Evolutionary conservation across 2,329 filamentous ascomycete species (phyloP).

Genomic region (Aureobasidium sp.): DNA sequence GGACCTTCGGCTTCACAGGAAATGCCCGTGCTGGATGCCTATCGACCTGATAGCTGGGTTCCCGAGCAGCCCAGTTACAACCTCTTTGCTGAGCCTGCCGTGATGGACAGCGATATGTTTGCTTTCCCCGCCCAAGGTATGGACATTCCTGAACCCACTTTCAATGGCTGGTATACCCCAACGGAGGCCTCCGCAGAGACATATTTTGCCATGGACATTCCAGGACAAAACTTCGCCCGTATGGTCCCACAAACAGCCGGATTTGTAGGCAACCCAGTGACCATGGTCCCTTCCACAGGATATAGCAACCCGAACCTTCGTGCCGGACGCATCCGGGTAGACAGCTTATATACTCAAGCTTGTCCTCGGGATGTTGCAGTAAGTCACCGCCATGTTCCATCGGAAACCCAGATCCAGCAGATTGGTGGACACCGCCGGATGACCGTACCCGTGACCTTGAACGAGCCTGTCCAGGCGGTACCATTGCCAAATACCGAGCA

Average conservation of each 20-base stretch:
- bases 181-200: not conserved
- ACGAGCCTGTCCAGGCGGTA: not conserved
- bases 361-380: constrained; percentile 4
- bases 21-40: not conserved
- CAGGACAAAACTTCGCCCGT: not conserved
- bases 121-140: constrained; percentile 1
- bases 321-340: not conserved
- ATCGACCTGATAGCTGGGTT: not conserved
- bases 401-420: not conserved
- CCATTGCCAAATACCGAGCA: not conserved
- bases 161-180: not conserved
- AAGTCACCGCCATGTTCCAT: not conserved
- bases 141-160: not conserved
- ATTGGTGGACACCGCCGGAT: not conserved
- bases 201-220: not conserved
- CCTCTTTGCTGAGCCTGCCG: not conserved
- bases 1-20: not conserved
- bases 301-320: not conserved
- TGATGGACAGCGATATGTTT: not conserved
- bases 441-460: not conserved
- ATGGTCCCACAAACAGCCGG: constrained; percentile 10
- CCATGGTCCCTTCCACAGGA: not conserved
- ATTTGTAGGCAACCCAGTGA: constrained; percentile 10
- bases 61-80: not conserved
- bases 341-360: constrained; percentile 10